These are phyloP conservation scores for Luffa aegyptiaca DNA, from an alignment of 306 rosid genomes.

Conservation along the genomic window DNA sequence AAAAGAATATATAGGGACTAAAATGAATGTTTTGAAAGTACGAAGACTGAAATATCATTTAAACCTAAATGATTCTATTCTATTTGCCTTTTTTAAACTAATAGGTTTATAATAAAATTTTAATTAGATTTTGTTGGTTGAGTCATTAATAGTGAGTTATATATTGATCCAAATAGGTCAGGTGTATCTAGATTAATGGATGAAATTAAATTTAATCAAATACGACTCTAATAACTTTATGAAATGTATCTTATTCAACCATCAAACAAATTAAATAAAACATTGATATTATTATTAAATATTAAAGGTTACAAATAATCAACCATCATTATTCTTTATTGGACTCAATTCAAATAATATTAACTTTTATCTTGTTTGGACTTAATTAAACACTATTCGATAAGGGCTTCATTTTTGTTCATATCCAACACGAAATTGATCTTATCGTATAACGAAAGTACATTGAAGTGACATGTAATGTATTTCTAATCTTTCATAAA, in stretches of 20 bases:
- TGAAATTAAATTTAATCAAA: neutral
- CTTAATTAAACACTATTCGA: neutral
- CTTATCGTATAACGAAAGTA: neutral
- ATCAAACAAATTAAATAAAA: neutral
- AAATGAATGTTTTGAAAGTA: no score
- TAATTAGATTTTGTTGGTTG: no score
- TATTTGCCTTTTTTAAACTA: no score
- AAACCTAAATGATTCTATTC: no score
- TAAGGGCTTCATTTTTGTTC: neutral
- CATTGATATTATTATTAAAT: neutral
- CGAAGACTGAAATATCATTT: no score
- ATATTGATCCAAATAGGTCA: no score
- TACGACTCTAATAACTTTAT: no score
- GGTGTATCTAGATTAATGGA: neutral
- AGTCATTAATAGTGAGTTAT: no score
- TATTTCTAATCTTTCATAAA: neutral
- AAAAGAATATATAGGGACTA: no score
- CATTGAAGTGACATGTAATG: neutral
- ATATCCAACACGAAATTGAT: neutral
- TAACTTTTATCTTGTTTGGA: neutral
- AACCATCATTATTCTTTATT: neutral
- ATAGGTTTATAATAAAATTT: no score
- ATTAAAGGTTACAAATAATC: neutral
- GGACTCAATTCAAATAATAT: neutral
- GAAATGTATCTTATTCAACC: neutral